These are phyloP conservation scores for Sungouiella thailandica DNA, from an alignment of 805 yeast genomes.

Conservation along the genomic window DNA sequence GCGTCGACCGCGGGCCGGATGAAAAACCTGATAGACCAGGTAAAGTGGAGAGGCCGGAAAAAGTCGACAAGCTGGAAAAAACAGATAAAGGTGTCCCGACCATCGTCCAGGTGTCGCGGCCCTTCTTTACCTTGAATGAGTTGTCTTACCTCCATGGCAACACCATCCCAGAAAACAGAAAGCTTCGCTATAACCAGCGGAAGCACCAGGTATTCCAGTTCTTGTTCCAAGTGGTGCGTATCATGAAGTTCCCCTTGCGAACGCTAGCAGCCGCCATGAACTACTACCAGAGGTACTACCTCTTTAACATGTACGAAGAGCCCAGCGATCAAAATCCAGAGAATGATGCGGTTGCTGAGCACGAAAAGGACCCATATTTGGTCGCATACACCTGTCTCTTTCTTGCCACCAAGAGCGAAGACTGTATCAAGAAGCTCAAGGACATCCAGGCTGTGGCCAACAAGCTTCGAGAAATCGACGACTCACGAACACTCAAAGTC, in stretches of 20 bases:
- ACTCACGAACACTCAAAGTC: conserved; percentile 22
- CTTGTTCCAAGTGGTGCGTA: conserved; percentile 46
- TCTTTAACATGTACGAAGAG: conserved; percentile 56
- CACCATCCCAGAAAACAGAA: conserved; percentile 47
- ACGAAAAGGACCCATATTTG: conserved; percentile 45
- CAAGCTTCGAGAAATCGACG: conserved; percentile 32
- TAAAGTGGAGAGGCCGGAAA: no score
- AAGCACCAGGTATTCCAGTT: conserved; percentile 52
- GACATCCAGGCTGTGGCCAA: conserved; percentile 54
- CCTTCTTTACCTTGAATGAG: conserved; percentile 54
- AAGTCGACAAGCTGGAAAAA: no score
- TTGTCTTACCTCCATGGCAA: conserved; percentile 45
- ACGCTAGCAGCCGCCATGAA: conserved; percentile 68
- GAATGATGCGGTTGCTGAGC: conserved; percentile 15
- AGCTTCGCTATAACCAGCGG: conserved; percentile 43
- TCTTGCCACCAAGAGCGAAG: conserved; percentile 74
- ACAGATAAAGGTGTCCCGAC: conserved; percentile 11
- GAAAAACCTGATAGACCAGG: no score
- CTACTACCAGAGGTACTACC: conserved; percentile 64
- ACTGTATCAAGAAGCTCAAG: conserved; percentile 70
- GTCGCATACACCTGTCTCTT: conserved; percentile 67
- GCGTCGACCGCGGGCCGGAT: no score
- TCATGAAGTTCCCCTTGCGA: conserved; percentile 62
- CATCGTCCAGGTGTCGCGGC: conserved; percentile 47
- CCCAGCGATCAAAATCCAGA: conserved; percentile 18